A percentile compares a stretch with the other conserved stretches of the same genome.
Evolutionary conservation across 2,329 filamentous ascomycete species (phyloP).

Genomic region (Pseudovirgaria hyperparasitica): DNA sequence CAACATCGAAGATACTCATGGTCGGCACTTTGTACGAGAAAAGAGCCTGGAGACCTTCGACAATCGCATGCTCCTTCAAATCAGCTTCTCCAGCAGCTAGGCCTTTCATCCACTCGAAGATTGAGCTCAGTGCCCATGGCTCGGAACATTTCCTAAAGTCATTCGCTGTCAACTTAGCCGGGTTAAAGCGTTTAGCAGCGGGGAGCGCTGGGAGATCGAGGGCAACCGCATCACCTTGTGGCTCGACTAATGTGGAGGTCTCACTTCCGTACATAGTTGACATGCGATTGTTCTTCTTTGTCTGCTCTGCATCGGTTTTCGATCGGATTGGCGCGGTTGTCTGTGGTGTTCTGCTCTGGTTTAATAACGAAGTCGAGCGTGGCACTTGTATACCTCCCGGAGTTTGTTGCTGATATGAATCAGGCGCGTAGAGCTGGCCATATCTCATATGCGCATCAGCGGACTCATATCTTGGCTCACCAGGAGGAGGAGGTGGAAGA

Average conservation of each 20-base stretch:
- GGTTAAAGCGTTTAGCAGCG: conserved; percentile 68
- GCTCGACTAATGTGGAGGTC: too few species aligned
- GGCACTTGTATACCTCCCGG: conserved; percentile 20
- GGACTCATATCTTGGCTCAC: conserved; percentile 26
- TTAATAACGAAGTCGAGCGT: conserved; percentile 53
- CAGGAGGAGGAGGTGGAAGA: conserved; percentile 50
- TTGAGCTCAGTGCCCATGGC: conserved; percentile 86
- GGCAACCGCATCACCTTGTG: conserved; percentile 40
- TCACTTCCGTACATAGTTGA: too few species aligned
- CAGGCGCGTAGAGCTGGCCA: conserved; percentile 19
- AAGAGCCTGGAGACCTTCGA: conserved; percentile 74
- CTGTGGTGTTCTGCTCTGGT: conserved; percentile 67
- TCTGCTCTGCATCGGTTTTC: conserved; percentile 79
- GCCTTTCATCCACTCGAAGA: conserved; percentile 74
- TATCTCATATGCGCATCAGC: conserved; percentile 16
- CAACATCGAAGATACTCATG: conserved; percentile 96
- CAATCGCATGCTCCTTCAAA: conserved; percentile 69
- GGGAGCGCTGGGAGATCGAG: conserved; percentile 80
- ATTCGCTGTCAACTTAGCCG: conserved; percentile 63
- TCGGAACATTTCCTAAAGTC: conserved; percentile 80
- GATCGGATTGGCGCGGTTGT: conserved; percentile 76
- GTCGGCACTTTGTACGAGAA: conserved; percentile 94
- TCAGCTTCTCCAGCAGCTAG: conserved; percentile 89
- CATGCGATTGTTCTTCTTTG: too few species aligned
- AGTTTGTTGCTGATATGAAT: conserved; percentile 17